These are phyloP conservation scores for Cryphonectria carpinicola DNA, from an alignment of 2,329 filamentous ascomycete genomes.

Conservation along the genomic window DNA sequence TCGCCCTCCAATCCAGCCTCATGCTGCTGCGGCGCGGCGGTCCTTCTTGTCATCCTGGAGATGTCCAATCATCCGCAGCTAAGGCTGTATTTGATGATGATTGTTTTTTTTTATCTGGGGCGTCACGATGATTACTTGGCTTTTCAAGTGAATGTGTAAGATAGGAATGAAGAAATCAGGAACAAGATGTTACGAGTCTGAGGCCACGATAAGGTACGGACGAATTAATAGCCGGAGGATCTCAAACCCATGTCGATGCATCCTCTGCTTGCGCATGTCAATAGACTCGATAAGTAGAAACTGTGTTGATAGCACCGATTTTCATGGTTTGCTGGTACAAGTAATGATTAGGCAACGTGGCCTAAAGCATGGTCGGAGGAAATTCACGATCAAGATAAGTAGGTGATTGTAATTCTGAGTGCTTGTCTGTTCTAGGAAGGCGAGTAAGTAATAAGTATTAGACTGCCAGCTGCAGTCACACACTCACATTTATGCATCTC, in stretches of 20 bases:
- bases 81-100: too few relatives aligned
- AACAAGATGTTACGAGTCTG: background rate
- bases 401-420: background rate
- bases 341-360: background rate
- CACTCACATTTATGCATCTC: background rate
- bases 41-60: conserved; percentile 16
- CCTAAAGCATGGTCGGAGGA: background rate
- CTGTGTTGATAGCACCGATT: background rate
- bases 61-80: background rate
- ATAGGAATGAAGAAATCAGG: background rate
- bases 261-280: background rate
- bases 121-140: background rate
- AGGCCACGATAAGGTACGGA: background rate
- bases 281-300: background rate
- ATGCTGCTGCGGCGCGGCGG: background rate
- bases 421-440: background rate
- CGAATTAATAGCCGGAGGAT: background rate
- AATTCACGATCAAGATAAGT: background rate
- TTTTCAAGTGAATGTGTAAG: background rate
- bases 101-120: background rate
- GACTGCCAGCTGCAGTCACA: background rate
- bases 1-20: background rate
- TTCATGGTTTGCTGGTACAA: background rate
- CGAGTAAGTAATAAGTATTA: background rate
- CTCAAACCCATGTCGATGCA: background rate